Conservation (phyloP, 495 filamentous ascomycete species). For the Penicillium verhagenii region DNA sequence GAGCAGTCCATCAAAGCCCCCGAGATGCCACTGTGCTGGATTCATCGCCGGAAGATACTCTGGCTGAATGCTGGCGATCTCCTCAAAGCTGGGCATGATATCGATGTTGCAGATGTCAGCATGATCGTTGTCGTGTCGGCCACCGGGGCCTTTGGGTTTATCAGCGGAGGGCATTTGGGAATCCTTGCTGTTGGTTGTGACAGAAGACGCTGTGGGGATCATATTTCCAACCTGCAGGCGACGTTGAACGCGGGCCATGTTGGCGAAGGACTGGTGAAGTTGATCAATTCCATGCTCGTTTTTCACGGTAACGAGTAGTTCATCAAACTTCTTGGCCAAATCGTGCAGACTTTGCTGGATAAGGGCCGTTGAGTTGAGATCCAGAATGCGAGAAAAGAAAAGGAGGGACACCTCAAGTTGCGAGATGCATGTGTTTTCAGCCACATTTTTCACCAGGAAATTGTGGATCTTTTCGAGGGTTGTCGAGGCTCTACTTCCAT, state of each 20-base stretch:
- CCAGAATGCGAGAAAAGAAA: slow-evolving; percentile 13
- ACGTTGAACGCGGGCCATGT: neutral
- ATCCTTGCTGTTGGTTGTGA: no score
- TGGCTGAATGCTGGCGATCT: slow-evolving; percentile 49
- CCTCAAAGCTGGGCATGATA: slow-evolving; percentile 62
- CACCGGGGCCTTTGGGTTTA: slow-evolving; percentile 17
- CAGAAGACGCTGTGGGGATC: neutral
- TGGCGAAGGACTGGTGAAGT: neutral
- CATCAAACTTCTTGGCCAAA: slow-evolving; percentile 4
- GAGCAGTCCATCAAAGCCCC: slow-evolving; percentile 58
- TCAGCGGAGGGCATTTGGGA: neutral
- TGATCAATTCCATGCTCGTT: neutral
- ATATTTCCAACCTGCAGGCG: neutral
- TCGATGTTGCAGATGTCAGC: slow-evolving; percentile 56
- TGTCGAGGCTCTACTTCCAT: neutral
- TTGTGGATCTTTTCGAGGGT: neutral
- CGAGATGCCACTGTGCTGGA: slow-evolving; percentile 51
- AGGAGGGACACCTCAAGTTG: slow-evolving; percentile 8
- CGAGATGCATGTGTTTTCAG: neutral
- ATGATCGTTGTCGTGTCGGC: slow-evolving; percentile 65
- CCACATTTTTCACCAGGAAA: neutral
- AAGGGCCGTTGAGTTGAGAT: slow-evolving; percentile 19
- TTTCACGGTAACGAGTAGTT: neutral
- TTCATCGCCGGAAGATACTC: slow-evolving; percentile 64
- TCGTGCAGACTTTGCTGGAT: slow-evolving; percentile 11